A percentile compares a stretch with the other conserved stretches of the same genome.
Conservation (phyloP, 495 filamentous ascomycete species). For the Xylaria scruposa region DNA sequence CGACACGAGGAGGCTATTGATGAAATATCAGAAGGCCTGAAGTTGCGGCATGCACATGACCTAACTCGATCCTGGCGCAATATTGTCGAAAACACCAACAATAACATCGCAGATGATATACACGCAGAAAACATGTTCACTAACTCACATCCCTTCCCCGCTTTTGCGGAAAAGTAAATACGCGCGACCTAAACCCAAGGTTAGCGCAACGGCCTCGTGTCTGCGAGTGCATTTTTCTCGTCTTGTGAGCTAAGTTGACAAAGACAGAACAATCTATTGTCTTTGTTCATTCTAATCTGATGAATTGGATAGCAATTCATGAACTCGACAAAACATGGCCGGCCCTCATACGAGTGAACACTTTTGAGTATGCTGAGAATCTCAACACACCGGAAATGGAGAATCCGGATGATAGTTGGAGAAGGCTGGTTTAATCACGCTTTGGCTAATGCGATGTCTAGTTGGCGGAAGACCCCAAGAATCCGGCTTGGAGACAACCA, state of each 20-base stretch:
- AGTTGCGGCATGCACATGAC: conserved; percentile 36
- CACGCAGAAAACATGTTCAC: conserved; percentile 42
- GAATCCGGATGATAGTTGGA: conserved; percentile 13
- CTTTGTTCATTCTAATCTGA: conserved; percentile 40
- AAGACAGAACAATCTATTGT: conserved; percentile 32
- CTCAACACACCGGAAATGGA: neutral
- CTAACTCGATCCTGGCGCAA: conserved; percentile 38
- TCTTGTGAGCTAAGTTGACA: neutral
- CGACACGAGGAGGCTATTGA: neutral
- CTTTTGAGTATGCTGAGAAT: neutral
- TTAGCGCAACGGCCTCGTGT: conserved; percentile 36
- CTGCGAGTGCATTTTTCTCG: conserved; percentile 15
- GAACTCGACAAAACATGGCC: conserved; percentile 36
- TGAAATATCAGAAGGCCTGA: neutral
- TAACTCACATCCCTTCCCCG: conserved; percentile 34
- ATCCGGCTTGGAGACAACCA: neutral
- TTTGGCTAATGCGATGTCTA: conserved; percentile 13
- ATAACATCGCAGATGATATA: conserved; percentile 42
- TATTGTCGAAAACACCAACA: conserved; percentile 43
- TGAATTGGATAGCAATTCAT: conserved; percentile 44
- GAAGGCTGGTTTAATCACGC: conserved; percentile 5
- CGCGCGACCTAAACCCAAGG: conserved; percentile 30
- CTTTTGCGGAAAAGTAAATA: conserved; percentile 38
- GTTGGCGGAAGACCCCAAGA: neutral
- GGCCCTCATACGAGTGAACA: conserved; percentile 40